phyloP scores from a whole-genome alignment of 148 eudicot genomes.

The Pouteria glomerata region DNA sequence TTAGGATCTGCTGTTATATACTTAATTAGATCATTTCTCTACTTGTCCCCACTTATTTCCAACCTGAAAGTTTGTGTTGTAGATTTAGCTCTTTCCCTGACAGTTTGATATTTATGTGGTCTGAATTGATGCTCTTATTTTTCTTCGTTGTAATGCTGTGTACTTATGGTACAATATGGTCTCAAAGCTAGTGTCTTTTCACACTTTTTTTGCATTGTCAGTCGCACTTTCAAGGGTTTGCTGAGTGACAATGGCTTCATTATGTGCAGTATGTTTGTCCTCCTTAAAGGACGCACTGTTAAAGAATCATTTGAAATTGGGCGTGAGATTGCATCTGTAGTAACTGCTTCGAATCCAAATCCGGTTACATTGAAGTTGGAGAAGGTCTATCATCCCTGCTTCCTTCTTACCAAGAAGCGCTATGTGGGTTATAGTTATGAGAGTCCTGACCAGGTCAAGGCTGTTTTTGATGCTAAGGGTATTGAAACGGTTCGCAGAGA shows the following conservation, averaged over 20 bases:
- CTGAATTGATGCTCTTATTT: no score
- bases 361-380: conserved; percentile 93
- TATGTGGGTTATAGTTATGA: conserved; percentile 96
- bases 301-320: conserved; percentile 74
- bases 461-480: conserved; percentile 92
- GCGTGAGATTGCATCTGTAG: conserved; percentile 70
- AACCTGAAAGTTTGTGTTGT: not conserved
- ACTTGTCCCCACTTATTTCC: not conserved
- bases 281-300: conserved; percentile 68
- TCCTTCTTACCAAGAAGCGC: conserved; percentile 92
- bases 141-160: no score
- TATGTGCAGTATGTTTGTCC: conserved; percentile 86
- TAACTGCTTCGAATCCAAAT: conserved; percentile 72
- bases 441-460: conserved; percentile 63
- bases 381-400: conserved; percentile 90
- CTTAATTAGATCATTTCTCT: not conserved
- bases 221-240: conserved; percentile 79
- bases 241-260: conserved; percentile 44
- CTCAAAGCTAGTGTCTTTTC: no score
- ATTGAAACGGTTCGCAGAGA: conserved; percentile 95
- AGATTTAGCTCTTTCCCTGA: not conserved
- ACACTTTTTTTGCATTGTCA: not conserved
- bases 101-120: not conserved
- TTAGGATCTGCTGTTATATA: not conserved
- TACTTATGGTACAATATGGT: no score